Conservation (phyloP, 768 basidiomycete species). For the Xerocomus potaroensis region DNA sequence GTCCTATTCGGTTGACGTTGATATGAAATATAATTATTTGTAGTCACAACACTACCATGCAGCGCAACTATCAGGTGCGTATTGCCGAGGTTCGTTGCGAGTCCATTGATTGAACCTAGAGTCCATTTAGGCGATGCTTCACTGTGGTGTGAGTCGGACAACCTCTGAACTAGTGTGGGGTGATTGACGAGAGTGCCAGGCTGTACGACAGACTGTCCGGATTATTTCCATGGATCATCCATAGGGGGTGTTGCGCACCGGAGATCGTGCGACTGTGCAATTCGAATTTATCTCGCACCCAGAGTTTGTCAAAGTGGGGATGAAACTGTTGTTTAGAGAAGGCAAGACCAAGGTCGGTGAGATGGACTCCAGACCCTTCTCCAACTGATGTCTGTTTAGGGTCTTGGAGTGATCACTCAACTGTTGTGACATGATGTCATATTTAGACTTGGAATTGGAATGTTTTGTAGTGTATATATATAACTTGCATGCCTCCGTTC, state of each 20-base stretch:
- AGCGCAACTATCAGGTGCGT: conserved; percentile 86
- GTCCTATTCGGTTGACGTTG: conserved; percentile 22
- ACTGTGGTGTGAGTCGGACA: conserved; percentile 67
- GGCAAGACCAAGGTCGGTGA: conserved; percentile 84
- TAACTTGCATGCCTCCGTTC: conserved; percentile 5
- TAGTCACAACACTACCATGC: conserved; percentile 90
- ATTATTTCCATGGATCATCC: conserved; percentile 91
- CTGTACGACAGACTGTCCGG: conserved; percentile 86
- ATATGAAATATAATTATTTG: not conserved
- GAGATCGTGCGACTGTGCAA: conserved; percentile 89
- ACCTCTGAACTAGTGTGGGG: not conserved
- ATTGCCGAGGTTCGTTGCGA: not conserved
- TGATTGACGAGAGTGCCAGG: conserved; percentile 40
- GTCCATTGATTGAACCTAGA: not conserved
- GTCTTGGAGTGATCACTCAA: conserved; percentile 72
- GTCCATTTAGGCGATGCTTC: conserved; percentile 74
- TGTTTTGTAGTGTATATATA: conserved; percentile 9
- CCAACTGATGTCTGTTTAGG: conserved; percentile 37
- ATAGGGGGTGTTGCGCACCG: conserved; percentile 84
- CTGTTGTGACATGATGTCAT: conserved; percentile 41
- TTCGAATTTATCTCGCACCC: conserved; percentile 94
- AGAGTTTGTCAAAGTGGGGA: conserved; percentile 89
- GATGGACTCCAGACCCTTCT: not conserved
- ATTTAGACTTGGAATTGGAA: conserved; percentile 15
- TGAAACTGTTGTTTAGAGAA: conserved; percentile 91